These are phyloP conservation scores for Plasmodium vinckei DNA, from an alignment of 169 alveolate species.

Conservation along the genomic window DNA sequence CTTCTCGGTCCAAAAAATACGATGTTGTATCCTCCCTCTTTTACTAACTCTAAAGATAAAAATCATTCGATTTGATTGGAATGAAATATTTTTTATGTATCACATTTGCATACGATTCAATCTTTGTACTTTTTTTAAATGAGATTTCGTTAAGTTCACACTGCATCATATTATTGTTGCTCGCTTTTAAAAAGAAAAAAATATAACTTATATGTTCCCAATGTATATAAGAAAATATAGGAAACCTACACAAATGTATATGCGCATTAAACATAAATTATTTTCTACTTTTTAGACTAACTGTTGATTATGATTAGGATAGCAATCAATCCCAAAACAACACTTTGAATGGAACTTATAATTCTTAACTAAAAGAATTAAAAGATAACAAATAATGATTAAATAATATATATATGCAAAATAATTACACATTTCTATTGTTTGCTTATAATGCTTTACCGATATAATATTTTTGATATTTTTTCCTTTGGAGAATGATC, in stretches of 20 bases:
- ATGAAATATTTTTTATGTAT: not conserved
- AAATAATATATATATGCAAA: not conserved
- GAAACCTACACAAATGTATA: not conserved
- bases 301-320: slow-evolving; percentile 30
- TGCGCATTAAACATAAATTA: not conserved
- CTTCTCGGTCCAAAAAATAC: slow-evolving; percentile 69
- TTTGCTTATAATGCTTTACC: slow-evolving; percentile 16
- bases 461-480: slow-evolving; percentile 41
- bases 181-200: slow-evolving; percentile 31
- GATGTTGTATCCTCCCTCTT: slow-evolving; percentile 45
- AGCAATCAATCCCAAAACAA: slow-evolving; percentile 38
- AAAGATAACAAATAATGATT: not conserved
- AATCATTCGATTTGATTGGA: not conserved
- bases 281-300: not conserved
- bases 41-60: slow-evolving; percentile 38
- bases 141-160: slow-evolving; percentile 63
- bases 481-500: slow-evolving; percentile 65
- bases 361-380: slow-evolving; percentile 41
- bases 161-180: slow-evolving; percentile 3
- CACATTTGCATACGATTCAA: not conserved
- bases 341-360: slow-evolving; percentile 69
- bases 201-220: not conserved
- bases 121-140: slow-evolving; percentile 45
- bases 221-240: not conserved
- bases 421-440: not conserved